phyloP scores from a whole-genome alignment of 2,329 filamentous ascomycete genomes.

The Sphaceloma murrayae region DNA sequence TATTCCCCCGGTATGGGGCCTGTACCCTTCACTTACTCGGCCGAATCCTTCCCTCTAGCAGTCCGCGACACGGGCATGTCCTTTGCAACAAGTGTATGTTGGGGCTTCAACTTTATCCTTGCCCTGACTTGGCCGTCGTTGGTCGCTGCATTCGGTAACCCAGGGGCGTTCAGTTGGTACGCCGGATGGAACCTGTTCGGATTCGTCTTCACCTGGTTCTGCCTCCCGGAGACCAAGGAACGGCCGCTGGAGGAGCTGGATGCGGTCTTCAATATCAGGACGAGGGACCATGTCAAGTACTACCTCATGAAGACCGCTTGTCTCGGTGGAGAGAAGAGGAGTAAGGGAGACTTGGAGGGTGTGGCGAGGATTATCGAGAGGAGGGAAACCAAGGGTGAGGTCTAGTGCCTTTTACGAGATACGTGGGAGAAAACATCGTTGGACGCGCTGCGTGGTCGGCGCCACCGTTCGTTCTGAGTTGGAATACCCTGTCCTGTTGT shows the following conservation, averaged over 20 bases:
- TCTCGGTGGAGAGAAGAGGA: constrained; percentile 1
- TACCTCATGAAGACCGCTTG: constrained; percentile 10
- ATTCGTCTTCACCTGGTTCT: constrained; percentile 35
- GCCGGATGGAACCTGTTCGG: constrained; percentile 48
- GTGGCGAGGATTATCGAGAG: constrained; percentile 11
- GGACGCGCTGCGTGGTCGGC: not conserved
- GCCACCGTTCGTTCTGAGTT: constrained; percentile 7
- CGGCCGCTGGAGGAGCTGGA: constrained; percentile 39
- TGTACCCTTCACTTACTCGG: constrained; percentile 35
- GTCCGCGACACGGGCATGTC: constrained; percentile 34
- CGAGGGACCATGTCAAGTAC: constrained; percentile 9
- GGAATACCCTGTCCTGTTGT: no score
- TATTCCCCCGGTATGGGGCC: constrained; percentile 40
- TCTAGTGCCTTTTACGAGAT: not conserved
- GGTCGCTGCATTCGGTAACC: constrained; percentile 36
- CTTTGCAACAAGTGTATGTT: constrained; percentile 45
- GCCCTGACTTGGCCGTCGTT: constrained; percentile 44
- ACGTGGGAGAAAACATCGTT: not conserved
- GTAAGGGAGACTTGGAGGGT: not conserved
- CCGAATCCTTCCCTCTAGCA: constrained; percentile 39
- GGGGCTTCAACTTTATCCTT: constrained; percentile 34
- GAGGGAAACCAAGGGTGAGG: not conserved
- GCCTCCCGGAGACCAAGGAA: constrained; percentile 37
- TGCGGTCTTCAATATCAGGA: constrained; percentile 16
- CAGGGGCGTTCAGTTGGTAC: constrained; percentile 49